phyloP scores from a whole-genome alignment of 208 protist species.

The Leishmania braziliensis region DNA sequence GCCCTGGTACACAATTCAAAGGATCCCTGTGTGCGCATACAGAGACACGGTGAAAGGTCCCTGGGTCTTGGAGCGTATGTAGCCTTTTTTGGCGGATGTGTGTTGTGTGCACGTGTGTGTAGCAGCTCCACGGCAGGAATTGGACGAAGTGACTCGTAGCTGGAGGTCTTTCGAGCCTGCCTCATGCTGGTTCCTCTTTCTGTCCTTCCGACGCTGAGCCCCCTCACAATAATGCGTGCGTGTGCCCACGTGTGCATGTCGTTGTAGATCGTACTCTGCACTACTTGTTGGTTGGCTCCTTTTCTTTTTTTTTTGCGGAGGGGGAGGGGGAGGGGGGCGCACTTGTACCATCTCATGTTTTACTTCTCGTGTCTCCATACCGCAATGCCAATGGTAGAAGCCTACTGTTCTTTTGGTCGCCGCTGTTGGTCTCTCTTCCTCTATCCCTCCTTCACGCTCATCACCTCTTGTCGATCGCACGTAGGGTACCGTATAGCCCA shows the following conservation, averaged over 20 bases:
- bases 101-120: not conserved
- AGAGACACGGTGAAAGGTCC: not conserved
- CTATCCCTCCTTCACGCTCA: not conserved
- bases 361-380: conserved; percentile 9
- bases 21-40: not conserved
- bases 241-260: not conserved
- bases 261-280: not conserved
- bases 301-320: not conserved
- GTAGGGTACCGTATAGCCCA: not conserved
- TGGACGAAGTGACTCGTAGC: not conserved
- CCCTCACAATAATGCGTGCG: not conserved
- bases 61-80: not conserved
- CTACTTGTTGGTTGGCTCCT: not conserved
- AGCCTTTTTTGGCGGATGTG: not conserved
- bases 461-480: not conserved
- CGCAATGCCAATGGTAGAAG: not conserved
- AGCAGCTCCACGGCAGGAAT: not conserved
- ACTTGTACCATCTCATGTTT: not conserved
- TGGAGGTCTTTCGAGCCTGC: not conserved
- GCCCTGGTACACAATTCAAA: not conserved
- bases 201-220: not conserved
- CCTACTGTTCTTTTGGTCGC: conserved; percentile 7
- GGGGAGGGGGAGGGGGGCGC: not conserved
- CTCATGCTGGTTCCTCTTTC: not conserved
- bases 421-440: not conserved